Base-by-base conservation (phyloP, 2,329 filamentous ascomycete species). In the Curvularia hawaiiensis region DNA sequence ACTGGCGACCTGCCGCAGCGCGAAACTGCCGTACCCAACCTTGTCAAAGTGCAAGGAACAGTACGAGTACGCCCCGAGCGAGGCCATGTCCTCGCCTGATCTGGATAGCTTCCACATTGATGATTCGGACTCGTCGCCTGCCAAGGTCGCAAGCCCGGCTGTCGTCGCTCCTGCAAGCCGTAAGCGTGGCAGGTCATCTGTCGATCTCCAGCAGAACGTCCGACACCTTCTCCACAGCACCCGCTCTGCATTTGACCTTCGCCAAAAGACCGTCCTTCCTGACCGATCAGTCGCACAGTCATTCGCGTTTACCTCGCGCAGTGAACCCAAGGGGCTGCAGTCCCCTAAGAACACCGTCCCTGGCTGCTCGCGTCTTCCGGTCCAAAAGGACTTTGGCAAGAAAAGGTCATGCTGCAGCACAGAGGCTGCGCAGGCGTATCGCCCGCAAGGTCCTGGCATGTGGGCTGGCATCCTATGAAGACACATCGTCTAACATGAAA, bases 361-460 rank as follows among this genome's bases (percentile, higher is more conserved):
- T 74, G 81, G 74, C 67, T 68, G 53, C 54, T 58, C 73, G 74
- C 55, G 80, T 75, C 54, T 78, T 78, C 54, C 79, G 66, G 68
- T 83, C 31, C 77, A 80, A 59, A 78, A 76, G 53, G 75, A 78
- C 45, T 80, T 80, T 62, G 80, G 83, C 63, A 80, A 84, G 60
- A 90, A 90, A 78, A 84, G 88, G 65, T 80, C 89, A 38, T 89
- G 88, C 78, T 90, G 86, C 76, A 84, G 86, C 44, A 79, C 84
- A 14, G 86, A 89, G 72, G 84, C 82, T 53, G 78, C 79, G 20
- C 79, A 77, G 58, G 75, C 78, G 40, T 82, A 82, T 67, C 76
- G 82, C 80, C 58, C 83, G 76, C 46, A 75, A 82, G 85, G 84
- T 35, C 84, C 85, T 39, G 86, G 87, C 51, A 88, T 89, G 85